Base-by-base conservation (phyloP, 2,329 filamentous ascomycete genomes). In the Stromatinia cepivora region DNA sequence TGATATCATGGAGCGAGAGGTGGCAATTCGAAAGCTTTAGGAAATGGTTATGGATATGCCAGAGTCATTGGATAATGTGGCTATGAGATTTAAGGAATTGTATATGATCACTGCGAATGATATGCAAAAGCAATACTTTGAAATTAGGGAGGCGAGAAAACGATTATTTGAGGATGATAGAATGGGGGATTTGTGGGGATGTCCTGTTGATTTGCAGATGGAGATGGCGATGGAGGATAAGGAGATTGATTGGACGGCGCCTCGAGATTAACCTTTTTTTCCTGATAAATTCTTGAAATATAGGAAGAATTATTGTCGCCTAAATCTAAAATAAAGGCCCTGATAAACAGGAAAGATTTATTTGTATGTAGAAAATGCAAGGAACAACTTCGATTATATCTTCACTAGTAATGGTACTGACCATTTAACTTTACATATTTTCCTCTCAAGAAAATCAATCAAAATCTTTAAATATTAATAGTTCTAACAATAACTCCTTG, bases 71-170 rank as follows among this genome's bases (percentile, higher is more conserved):
- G 25, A 48, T 9, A 25, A 46, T 9, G 58, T 42, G 25, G 42
- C 42, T 2, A 25, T 61, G 42, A 31, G 28, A 48, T 61, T 66
- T 22, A 54, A 39, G 22, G 52, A 54, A 45, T 9, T 52, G 4
- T 64, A 63, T 45, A 34, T 52, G 25, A 31, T 31, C 3, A 28
- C 66, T 4, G 54, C 67, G 4, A 52, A 70, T 28, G 42, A 48
- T 17, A 28, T 71, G 31, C 42, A 67, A 15, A 52, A 17, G 10
- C 64, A 63, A 10, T 70, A 48, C 7, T 36, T 71, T 17, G 42
- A 58, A 22, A 70, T 67, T 25, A 45, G 57, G 13, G 8, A 58
- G 4, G 63, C 64, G 7, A n/a, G 67, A 11, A 62, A 65, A 42
- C 20, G 53, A 13, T 46, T 71, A 13, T 52, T 52, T 4, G 17